Base-by-base conservation (phyloP, 495 filamentous ascomycete species). In the Penicillium bovifimosum region DNA sequence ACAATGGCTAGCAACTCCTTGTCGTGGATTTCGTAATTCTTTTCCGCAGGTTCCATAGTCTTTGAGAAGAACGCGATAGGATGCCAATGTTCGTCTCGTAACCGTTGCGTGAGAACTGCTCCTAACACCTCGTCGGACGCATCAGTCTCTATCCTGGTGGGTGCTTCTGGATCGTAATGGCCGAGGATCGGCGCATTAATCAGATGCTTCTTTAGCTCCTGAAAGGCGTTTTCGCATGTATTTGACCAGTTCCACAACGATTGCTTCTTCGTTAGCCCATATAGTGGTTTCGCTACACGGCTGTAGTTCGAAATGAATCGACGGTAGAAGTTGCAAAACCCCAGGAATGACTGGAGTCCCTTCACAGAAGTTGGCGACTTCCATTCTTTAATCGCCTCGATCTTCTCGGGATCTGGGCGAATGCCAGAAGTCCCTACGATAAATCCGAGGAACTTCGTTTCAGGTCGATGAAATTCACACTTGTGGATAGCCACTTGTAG, bases 11-110 rank as follows among this genome's bases (percentile, higher is more conserved):
- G 14, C 1, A 67, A 44, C 31, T 60, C 55, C 20, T 68, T 63
- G 45, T 72, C 34, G 35, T 70, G 49, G 18, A 67, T 70, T 40
- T 66, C 18, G 35, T 69, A 74, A n/a, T 68, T 65, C 3, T 9
- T 40, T 31, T 73, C 48, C 0, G 53, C 54, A 0, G 33, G 16
- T 1, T 46, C 24, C 6, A 62, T 27, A 17, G 57, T 71, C 20
- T 55, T 68, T 0, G 52, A n/a, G n/a, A n/a, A n/a, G n/a, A n/a
- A n/a, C n/a, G n/a, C n/a, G n/a, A n/a, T n/a, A n/a, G n/a, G n/a
- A n/a, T n/a, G n/a, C n/a, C n/a, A n/a, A n/a, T n/a, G n/a, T n/a
- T n/a, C n/a, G n/a, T n/a, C n/a, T n/a, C n/a, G n/a, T n/a, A 71
- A 14, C 50, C 50, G 32, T 18, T 65, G 42, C 1, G 45, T 56